Evolutionary conservation across 352 stramenopile species (phyloP).

Genomic region (Globisporangium heterothallicum): DNA sequence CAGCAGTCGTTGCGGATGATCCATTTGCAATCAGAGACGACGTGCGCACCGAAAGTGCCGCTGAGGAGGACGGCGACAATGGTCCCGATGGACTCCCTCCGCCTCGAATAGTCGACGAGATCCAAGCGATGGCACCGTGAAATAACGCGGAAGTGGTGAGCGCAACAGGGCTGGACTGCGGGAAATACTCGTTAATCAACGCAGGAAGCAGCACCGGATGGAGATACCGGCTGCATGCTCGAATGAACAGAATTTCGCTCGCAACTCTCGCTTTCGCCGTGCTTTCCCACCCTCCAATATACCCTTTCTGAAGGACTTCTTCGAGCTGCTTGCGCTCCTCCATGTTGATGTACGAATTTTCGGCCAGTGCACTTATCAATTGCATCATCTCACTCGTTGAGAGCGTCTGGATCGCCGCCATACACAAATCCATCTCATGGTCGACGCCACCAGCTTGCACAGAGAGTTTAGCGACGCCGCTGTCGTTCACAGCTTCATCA

Average conservation of each 20-base stretch:
- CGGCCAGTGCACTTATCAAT: slow-evolving; percentile 44
- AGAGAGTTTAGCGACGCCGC: background rate
- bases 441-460: slow-evolving; percentile 18
- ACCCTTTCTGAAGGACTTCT: slow-evolving; percentile 74
- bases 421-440: slow-evolving; percentile 58
- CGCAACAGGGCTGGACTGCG: slow-evolving; percentile 34
- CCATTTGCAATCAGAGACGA: slow-evolving; percentile 33
- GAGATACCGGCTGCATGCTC: slow-evolving; percentile 64
- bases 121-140: slow-evolving; percentile 54
- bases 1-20: slow-evolving; percentile 23
- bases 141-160: slow-evolving; percentile 52
- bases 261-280: slow-evolving; percentile 64
- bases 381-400: slow-evolving; percentile 62
- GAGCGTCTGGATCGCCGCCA: slow-evolving; percentile 66
- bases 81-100: slow-evolving; percentile 25
- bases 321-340: slow-evolving; percentile 68
- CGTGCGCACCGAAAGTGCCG: slow-evolving; percentile 40
- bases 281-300: slow-evolving; percentile 73
- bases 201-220: slow-evolving; percentile 58
- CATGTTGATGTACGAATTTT: slow-evolving; percentile 72
- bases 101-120: slow-evolving; percentile 43
- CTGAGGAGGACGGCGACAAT: slow-evolving; percentile 21
- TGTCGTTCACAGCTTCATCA: no score
- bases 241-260: slow-evolving; percentile 65
- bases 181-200: slow-evolving; percentile 58